These are phyloP conservation scores for Polyporus arcularius DNA, from an alignment of 768 basidiomycete species.

Conservation along the genomic window DNA sequence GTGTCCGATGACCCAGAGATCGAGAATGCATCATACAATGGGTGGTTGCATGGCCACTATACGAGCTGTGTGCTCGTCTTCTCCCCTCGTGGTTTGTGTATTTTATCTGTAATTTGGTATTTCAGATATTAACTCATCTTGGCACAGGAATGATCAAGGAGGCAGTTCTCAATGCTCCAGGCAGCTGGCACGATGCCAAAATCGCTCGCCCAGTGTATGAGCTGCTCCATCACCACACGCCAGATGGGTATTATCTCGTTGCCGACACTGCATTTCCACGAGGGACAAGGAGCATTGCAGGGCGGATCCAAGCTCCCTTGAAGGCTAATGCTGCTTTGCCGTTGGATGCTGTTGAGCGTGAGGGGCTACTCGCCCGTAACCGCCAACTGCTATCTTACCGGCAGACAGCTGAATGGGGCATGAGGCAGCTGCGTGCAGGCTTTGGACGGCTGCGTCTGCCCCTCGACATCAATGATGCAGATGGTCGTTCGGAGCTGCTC, in stretches of 20 bases:
- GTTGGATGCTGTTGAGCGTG: constrained; percentile 19
- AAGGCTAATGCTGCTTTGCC: constrained; percentile 33
- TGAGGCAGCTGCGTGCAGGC: constrained; percentile 43
- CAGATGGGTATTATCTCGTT: constrained; percentile 43
- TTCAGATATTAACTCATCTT: too few species aligned
- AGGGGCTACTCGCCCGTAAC: constrained; percentile 32
- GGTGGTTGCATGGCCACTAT: too few species aligned
- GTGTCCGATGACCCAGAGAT: too few species aligned
- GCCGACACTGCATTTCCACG: constrained; percentile 49
- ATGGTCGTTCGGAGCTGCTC: constrained; percentile 33
- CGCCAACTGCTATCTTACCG: constrained; percentile 43
- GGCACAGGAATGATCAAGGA: constrained; percentile 43
- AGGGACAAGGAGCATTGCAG: constrained; percentile 33
- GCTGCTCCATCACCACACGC: constrained; percentile 34
- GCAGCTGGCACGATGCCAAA: constrained; percentile 51
- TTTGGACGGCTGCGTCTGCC: constrained; percentile 48
- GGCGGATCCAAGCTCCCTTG: constrained; percentile 39
- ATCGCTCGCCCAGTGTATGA: constrained; percentile 43
- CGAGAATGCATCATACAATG: too few species aligned
- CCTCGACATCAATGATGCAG: constrained; percentile 34
- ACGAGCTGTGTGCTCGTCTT: too few species aligned
- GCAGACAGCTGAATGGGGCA: constrained; percentile 58
- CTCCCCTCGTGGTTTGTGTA: too few species aligned
- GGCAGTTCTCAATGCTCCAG: constrained; percentile 39
- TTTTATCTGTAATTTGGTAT: too few species aligned